A percentile compares a stretch with the other conserved stretches of the same genome.
phyloP scores from a whole-genome alignment of 352 stramenopile species.

The Pilasporangium apinafurcum region DNA sequence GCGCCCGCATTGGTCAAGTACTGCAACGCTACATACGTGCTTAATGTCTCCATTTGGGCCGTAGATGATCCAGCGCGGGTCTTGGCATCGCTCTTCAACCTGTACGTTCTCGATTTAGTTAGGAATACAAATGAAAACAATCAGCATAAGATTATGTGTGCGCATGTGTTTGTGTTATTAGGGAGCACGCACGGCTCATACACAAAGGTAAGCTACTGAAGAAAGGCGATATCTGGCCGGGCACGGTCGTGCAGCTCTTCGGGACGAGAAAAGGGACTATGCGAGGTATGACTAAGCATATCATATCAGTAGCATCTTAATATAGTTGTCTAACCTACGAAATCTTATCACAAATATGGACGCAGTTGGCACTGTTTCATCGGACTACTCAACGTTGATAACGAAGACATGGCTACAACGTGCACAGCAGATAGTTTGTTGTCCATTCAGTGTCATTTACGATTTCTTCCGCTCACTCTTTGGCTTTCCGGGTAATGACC shows the following conservation, averaged over 20 bases:
- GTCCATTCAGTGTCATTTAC: constrained; percentile 48
- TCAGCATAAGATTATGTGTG: neutral
- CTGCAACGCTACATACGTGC: constrained; percentile 72
- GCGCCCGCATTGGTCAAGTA: constrained; percentile 64
- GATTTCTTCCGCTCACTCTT: constrained; percentile 75
- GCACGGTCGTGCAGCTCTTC: constrained; percentile 77
- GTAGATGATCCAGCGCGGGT: constrained; percentile 60
- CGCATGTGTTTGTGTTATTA: constrained; percentile 11
- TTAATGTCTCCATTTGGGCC: constrained; percentile 77
- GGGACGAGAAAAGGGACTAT: constrained; percentile 39
- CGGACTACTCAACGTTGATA: constrained; percentile 15
- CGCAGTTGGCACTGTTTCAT: neutral
- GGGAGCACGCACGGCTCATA: constrained; percentile 67
- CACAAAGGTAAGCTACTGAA: constrained; percentile 78
- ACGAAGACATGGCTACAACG: constrained; percentile 29
- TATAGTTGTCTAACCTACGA: neutral
- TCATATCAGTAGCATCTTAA: too few relatives aligned
- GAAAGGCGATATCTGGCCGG: constrained; percentile 77
- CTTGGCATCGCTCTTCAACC: constrained; percentile 60
- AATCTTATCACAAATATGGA: neutral
- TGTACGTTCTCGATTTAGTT: constrained; percentile 27
- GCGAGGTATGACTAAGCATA: neutral
- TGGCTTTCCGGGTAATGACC: constrained; percentile 12
- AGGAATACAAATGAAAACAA: neutral
- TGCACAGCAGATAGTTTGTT: constrained; percentile 52